These are phyloP conservation scores for Pseudopediastrum boryanum DNA, from an alignment of 139 green algal species.

Conservation along the genomic window DNA sequence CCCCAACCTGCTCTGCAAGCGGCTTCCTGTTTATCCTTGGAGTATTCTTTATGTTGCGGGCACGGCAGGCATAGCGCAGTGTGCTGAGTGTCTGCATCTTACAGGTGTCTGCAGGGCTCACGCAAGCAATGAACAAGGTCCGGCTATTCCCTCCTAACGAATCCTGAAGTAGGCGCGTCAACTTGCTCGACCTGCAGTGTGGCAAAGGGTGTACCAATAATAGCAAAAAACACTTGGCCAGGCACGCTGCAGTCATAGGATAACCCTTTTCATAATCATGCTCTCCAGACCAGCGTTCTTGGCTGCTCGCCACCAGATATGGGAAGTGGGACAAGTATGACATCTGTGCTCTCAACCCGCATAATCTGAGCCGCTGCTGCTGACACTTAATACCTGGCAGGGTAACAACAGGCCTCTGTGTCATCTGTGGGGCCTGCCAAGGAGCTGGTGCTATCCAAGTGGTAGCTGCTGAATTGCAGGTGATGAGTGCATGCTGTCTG, in stretches of 20 bases:
- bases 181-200: slow-evolving; percentile 88
- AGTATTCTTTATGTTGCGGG: slow-evolving; percentile 95
- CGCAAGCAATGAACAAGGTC: slow-evolving; percentile 96
- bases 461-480: no score
- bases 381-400: no score
- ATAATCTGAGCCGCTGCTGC: no score
- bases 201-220: no score
- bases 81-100: slow-evolving; percentile 91
- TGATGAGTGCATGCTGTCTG: no score
- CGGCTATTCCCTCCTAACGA: slow-evolving; percentile 92
- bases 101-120: slow-evolving; percentile 88
- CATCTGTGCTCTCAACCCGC: no score
- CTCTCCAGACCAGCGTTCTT: no score
- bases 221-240: no score
- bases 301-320: no score
- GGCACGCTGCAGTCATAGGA: background rate
- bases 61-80: slow-evolving; percentile 86
- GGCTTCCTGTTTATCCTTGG: slow-evolving; percentile 92
- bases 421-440: no score
- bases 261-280: background rate
- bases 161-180: slow-evolving; percentile 97
- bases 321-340: slow-evolving; percentile 84
- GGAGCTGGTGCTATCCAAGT: no score
- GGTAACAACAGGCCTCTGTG: no score
- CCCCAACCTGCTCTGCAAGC: slow-evolving; percentile 70